Evolutionary conservation across 768 basidiomycete species (phyloP), one percentile per base, ranked within the genome.

Genomic region (Phaeotremella skinneri): DNA sequence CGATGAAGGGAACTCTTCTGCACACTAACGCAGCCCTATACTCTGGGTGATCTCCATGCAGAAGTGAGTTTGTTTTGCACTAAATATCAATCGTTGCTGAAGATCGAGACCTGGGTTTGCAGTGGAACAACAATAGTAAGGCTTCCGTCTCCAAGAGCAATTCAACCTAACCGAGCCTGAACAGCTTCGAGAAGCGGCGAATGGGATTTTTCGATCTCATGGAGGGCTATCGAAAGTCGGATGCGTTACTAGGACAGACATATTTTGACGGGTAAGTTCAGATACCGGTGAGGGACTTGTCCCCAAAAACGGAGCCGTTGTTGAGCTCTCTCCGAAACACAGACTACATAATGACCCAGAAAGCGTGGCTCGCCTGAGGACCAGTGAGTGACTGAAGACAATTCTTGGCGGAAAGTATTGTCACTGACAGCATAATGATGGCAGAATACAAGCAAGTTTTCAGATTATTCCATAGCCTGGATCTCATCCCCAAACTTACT

Each of bases 51-150:
- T 39, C 37, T 39, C 37, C 37, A 7, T 7, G 43, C 43, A 45
- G 43, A 45, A 45, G 43, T 45, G 21, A 45, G 43, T 20, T 7
- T 17, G 7, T 37, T 17, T 37, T 37, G 7, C 34, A 7, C 9
- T n/a, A 11, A 7, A 13, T 13, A 41, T 41, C 37, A 48, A n/a
- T 48, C 47, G 9, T 26, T 48, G 21, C 9, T 21, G 17, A n/a
- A 23, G 4, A 50, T 29, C 4, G 5, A 17, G n/a, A 43, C 11
- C 7, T 5, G 29, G 34, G 13, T 14, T 20, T 11, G 13, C 39
- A 73, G 73, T 76, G 75, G 75, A 76, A 54, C 75, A 76, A 52
- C 75, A 76, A 55, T 76, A 75, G 75, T 76, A 56, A 31, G 74
- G 57, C 26, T 17, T 25, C 13, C 16, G 11, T 13, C 1, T 52